These are phyloP conservation scores for Bipolaris zeicola DNA, from an alignment of 2,329 filamentous ascomycete species.

Conservation along the genomic window DNA sequence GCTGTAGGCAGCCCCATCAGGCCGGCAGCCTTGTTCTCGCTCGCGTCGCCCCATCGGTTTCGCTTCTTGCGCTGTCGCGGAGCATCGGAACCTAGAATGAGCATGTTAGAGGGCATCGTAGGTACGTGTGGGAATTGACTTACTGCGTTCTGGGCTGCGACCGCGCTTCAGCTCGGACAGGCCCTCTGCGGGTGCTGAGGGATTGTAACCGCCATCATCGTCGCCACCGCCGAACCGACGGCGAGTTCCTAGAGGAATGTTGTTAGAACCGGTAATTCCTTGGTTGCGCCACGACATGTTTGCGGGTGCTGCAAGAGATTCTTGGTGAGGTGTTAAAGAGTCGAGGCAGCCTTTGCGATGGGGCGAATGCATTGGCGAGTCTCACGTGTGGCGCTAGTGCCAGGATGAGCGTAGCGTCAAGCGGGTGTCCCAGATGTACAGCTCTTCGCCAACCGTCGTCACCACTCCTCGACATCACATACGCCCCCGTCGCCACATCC, in stretches of 20 bases:
- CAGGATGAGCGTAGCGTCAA: conserved; percentile 22
- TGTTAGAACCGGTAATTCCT: conserved; percentile 97
- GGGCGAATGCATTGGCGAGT: conserved; percentile 25
- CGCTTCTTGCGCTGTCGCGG: conserved; percentile 94
- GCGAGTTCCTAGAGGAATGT: conserved; percentile 87
- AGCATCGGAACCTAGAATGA: conserved; percentile 63
- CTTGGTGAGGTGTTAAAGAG: conserved; percentile 13
- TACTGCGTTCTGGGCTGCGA: conserved; percentile 85
- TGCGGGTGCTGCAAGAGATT: conserved; percentile 20
- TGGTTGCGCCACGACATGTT: conserved; percentile 69
- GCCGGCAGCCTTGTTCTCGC: conserved; percentile 97
- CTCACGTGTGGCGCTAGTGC: conserved; percentile 31
- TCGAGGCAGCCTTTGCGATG: conserved; percentile 14
- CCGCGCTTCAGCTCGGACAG: conserved; percentile 75
- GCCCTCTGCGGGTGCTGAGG: conserved; percentile 53
- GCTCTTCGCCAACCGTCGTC: conserved; percentile 43
- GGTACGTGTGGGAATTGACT: conserved; percentile 38
- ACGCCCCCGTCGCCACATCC: conserved; percentile 36
- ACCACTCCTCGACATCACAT: conserved; percentile 41
- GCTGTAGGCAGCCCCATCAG: conserved; percentile 96
- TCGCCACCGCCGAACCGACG: conserved; percentile 78
- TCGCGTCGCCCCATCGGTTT: conserved; percentile 96
- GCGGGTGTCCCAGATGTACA: conserved; percentile 27
- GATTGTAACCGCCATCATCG: conserved; percentile 53
- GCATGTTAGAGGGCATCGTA: conserved; percentile 17